Conservation (phyloP, 352 stramenopile genomes). For the Phytophthora meadii region DNA sequence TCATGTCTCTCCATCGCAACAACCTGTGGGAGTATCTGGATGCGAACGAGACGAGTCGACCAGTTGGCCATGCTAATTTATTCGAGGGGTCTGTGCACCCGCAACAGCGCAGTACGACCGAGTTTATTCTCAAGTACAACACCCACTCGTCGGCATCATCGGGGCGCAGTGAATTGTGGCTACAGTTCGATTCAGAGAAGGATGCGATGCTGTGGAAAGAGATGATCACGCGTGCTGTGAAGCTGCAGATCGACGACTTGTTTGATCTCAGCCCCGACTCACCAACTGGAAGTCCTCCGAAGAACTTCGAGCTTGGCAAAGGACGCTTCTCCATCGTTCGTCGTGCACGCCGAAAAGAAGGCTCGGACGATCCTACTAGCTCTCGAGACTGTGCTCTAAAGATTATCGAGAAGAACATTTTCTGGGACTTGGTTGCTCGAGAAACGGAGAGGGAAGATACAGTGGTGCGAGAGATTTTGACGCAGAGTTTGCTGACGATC, state of each 20-base stretch:
- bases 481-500: slow-evolving; percentile 78
- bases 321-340: slow-evolving; percentile 82
- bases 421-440: slow-evolving; percentile 89
- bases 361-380: slow-evolving; percentile 7
- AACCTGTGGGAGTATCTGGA: slow-evolving; percentile 82
- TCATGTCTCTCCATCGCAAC: slow-evolving; percentile 75
- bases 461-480: slow-evolving; percentile 84
- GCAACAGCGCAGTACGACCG: slow-evolving; percentile 54
- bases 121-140: slow-evolving; percentile 72
- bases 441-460: slow-evolving; percentile 90
- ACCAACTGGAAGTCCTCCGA: slow-evolving; percentile 39
- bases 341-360: slow-evolving; percentile 51
- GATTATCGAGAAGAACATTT: slow-evolving; percentile 94
- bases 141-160: slow-evolving; percentile 55
- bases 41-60: slow-evolving; percentile 60
- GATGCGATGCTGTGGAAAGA: slow-evolving; percentile 54
- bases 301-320: slow-evolving; percentile 80
- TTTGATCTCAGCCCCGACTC: slow-evolving; percentile 71
- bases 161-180: slow-evolving; percentile 62
- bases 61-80: slow-evolving; percentile 79
- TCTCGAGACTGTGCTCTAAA: slow-evolving; percentile 83
- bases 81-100: slow-evolving; percentile 67
- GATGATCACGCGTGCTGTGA: slow-evolving; percentile 41
- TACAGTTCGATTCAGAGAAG: slow-evolving; percentile 59
- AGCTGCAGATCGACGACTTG: slow-evolving; percentile 68